Evolutionary conservation across 2,329 filamentous ascomycete genomes (phyloP), one percentile per base, ranked within the genome.

Genomic region (Alternaria sp.): DNA sequence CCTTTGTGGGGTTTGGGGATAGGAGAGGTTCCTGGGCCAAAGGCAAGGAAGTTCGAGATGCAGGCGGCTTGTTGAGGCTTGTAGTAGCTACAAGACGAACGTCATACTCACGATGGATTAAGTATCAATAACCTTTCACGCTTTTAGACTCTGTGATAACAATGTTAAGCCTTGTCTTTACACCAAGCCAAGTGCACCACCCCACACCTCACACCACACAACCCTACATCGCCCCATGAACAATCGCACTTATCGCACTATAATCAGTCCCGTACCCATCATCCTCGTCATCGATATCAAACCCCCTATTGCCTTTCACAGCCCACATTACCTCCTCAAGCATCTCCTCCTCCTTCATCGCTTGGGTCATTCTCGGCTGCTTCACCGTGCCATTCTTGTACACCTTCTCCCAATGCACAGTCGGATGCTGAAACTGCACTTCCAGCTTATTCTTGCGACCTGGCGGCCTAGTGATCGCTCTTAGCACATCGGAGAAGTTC

Each of bases 391-490:
- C 36, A 17, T 40, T 40, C 36, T 40, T 40, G n/a, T 40, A 40
- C 0, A 0, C 36, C 36, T 40, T 40, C 36, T 40, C 36, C n/a
- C 36, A 40, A 40, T 40, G 36, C 0, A 0, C 0, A 40, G n/a
- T 17, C 36, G 36, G 36, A 40, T 40, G 36, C 36, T 40, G 36
- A 1, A 40, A 40, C 36, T 3, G 36, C n/a, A 40, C 36, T 3
- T 40, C 36, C 36, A 40, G n/a, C 5, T 40, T 40, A 6, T 40
- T 40, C 1, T 40, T 40, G 1, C 36, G n/a, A 40, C 36, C 36
- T 0, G 0, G 0, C 36, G 36, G 36, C 1, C 36, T 40, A 0
- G n/a, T 40, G 0, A 40, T 11, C 0, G 36, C 36, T 40, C 36
- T 17, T 0, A 40, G 36, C 1, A 40, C 36, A 40, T 40, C 36